Evolutionary conservation across 495 filamentous ascomycete species (phyloP).

Genomic region (Rhypophila decipiens): DNA sequence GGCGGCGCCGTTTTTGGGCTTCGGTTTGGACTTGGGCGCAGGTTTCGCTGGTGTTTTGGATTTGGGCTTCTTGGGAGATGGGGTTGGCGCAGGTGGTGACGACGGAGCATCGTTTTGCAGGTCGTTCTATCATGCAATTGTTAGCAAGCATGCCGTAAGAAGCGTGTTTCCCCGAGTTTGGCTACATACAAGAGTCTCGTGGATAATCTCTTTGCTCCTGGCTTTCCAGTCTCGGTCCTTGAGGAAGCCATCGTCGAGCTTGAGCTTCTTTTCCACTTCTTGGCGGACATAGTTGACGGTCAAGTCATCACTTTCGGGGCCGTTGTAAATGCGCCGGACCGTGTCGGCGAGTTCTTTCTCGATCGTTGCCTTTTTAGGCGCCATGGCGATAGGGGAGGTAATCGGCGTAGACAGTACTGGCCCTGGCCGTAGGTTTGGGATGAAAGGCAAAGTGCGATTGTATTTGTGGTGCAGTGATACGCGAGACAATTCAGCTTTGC

Average conservation of each 20-base stretch:
- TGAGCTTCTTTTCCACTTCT: conserved; percentile 57
- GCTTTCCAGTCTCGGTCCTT: conserved; percentile 66
- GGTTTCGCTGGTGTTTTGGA: conserved; percentile 3
- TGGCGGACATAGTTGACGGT: conserved; percentile 71
- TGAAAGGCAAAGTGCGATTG: too few relatives aligned
- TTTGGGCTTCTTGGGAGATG: conserved; percentile 3
- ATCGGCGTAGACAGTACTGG: too few relatives aligned
- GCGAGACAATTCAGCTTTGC: too few relatives aligned
- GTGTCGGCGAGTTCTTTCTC: conserved; percentile 53
- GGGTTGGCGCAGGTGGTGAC: conserved; percentile 9
- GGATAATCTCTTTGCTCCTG: conserved; percentile 70
- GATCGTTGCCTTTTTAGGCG: conserved; percentile 3
- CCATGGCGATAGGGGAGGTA: too few relatives aligned
- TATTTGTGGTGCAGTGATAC: too few relatives aligned
- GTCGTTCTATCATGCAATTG: conserved; percentile 1
- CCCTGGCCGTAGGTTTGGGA: too few relatives aligned
- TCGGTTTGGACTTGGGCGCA: conserved; percentile 5
- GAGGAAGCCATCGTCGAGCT: conserved; percentile 64
- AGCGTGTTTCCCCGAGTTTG: too few relatives aligned
- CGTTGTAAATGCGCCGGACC: conserved; percentile 51
- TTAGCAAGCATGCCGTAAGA: too few relatives aligned
- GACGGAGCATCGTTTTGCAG: conserved; percentile 6
- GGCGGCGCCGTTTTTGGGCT: conserved; percentile 10
- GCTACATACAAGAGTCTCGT: conserved; percentile 60
- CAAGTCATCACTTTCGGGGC: conserved; percentile 55